phyloP scores from a whole-genome alignment of 768 basidiomycete genomes.

The Mycena metata region DNA sequence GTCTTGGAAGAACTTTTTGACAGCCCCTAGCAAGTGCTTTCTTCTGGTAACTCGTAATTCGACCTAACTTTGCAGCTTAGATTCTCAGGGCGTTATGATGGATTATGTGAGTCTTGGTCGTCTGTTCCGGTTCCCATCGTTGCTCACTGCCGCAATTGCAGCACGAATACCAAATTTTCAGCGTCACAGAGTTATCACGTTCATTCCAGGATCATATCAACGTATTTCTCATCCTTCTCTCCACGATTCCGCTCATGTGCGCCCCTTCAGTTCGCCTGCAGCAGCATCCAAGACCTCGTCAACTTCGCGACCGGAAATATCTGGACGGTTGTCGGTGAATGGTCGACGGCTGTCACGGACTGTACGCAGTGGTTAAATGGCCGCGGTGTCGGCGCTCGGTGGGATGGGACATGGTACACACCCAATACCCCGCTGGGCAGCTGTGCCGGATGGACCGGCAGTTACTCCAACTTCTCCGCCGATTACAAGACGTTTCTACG shows the following conservation, averaged over 20 bases:
- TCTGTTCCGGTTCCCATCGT: constrained; percentile 13
- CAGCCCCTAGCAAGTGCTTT: constrained; percentile 49
- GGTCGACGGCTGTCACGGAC: constrained; percentile 80
- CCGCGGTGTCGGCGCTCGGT: constrained; percentile 75
- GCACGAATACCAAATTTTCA: constrained; percentile 86
- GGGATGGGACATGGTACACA: constrained; percentile 69
- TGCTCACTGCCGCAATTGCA: constrained; percentile 41
- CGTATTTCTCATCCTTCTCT: constrained; percentile 48
- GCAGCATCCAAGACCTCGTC: constrained; percentile 58
- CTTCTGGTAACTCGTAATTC: neutral
- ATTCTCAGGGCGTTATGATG: constrained; percentile 72
- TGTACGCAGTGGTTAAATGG: constrained; percentile 88
- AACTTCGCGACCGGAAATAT: constrained; percentile 66
- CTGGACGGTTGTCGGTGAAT: constrained; percentile 87
- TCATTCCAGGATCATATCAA: constrained; percentile 69
- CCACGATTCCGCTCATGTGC: neutral
- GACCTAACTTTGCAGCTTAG: neutral
- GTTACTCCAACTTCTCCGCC: constrained; percentile 66
- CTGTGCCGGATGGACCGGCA: constrained; percentile 75
- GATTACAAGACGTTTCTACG: constrained; percentile 75
- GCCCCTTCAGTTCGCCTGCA: constrained; percentile 65
- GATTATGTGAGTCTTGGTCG: constrained; percentile 68
- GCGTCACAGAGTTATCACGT: constrained; percentile 64
- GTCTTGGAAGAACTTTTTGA: constrained; percentile 74
- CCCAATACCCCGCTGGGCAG: constrained; percentile 64